Evolutionary conservation across 495 filamentous ascomycete species (phyloP), one percentile per base, ranked within the genome.

Genomic region (Durotheca rogersii): DNA sequence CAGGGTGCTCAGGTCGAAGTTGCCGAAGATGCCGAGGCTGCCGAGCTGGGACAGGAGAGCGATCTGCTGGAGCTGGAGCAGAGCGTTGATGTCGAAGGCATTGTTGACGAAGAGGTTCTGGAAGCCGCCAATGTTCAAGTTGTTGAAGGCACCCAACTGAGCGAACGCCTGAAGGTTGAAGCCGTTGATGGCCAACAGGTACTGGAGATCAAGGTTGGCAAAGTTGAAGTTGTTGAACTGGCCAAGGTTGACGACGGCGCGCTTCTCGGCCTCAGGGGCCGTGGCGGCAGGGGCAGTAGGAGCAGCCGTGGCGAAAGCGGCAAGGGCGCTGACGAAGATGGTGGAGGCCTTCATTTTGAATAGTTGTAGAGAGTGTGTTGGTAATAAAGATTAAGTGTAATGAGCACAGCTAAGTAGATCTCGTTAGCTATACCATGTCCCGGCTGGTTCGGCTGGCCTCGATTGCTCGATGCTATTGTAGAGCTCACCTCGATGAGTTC

Each of bases 271-370:
- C n/a, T 34, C 12, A 17, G 41, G 32, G 47, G 46, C 53, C 51
- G 65, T 57, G n/a, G 64, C 17, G 14, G 39, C 12, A 17, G 41
- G 32, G 47, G 46, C 53, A 53, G 65, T 57, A 6, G 70, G 70
- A 34, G 66, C 70, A 50, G 71, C 72, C 37, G 54, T 52, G 45
- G 56, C 68, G 43, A 74, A 35, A 57, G 72, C 67, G 60, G 71
- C 67, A 17, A 74, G 57, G 35, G 60, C 58, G 53, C 66, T 65
- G 50, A 53, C 57, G 65, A 76, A 27, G 62, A 75, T 40, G 32
- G 67, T 70, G 32, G 63, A 45, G 60, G 47, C 29, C 73, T 76
- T 73, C 73, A 74, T 76, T 56, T 70, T 75, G 66, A 56, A 42
- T 53, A 40, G 41, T 27, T 27, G 47, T 47, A 18, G 51, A 57